phyloP scores from a whole-genome alignment of 73 alveolate genomes.

The Blepharisma stoltei region DNA sequence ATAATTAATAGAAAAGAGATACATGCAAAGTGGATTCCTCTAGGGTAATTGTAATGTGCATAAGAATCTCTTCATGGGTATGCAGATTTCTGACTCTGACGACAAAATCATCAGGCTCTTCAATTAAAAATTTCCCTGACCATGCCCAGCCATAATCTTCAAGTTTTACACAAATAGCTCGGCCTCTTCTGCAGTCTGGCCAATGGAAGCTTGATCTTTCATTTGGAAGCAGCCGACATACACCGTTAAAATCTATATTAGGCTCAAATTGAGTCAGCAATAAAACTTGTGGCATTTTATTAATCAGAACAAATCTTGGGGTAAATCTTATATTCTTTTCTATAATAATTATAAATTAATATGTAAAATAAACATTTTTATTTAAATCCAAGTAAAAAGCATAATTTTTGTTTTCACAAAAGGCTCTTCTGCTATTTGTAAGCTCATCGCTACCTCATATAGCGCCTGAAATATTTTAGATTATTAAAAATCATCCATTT shows the following conservation, averaged over 20 bases:
- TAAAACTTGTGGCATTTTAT: neutral
- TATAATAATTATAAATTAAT: too few species aligned
- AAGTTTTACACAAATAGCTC: neutral
- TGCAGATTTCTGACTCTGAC: constrained; percentile 12
- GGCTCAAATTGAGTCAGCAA: constrained; percentile 13
- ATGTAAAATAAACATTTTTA: too few species aligned
- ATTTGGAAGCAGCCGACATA: constrained; percentile 15
- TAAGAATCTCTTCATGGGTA: constrained; percentile 7
- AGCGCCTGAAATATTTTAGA: too few species aligned
- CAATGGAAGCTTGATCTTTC: constrained; percentile 32
- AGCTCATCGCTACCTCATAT: constrained; percentile 20
- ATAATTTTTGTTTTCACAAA: constrained; percentile 21
- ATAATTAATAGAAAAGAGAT: too few species aligned
- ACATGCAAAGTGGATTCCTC: constrained; percentile 2
- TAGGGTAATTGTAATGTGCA: constrained; percentile 25
- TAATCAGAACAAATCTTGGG: constrained; percentile 25
- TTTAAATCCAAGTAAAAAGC: too few species aligned
- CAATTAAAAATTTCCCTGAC: constrained; percentile 28
- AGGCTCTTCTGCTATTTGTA: constrained; percentile 19
- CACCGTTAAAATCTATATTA: constrained; percentile 17
- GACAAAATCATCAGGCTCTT: constrained; percentile 9
- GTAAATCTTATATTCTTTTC: constrained; percentile 14
- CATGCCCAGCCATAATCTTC: constrained; percentile 31
- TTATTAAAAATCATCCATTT: too few species aligned
- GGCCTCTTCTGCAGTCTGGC: constrained; percentile 8